Conservation (phyloP, 805 yeast genomes). For the Ogataea populi-albae region DNA sequence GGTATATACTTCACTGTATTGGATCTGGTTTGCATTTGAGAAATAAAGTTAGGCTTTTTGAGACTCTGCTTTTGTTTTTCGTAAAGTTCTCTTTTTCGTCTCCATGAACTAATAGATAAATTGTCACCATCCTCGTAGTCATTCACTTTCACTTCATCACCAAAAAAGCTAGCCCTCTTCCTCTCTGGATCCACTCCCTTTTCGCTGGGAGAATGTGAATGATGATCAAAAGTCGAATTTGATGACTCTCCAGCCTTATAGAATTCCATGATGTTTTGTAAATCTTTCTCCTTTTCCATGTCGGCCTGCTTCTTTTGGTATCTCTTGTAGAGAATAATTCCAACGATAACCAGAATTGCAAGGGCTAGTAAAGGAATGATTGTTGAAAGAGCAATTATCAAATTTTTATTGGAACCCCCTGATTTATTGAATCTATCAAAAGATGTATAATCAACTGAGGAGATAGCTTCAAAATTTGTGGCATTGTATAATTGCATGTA, state of each 20-base stretch:
- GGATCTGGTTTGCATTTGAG: slow-evolving; percentile 4
- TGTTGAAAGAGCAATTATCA: slow-evolving; percentile 46
- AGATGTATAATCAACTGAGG: slow-evolving; percentile 31
- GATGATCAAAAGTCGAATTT: slow-evolving; percentile 19
- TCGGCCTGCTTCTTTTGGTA: slow-evolving; percentile 27
- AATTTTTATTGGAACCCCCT: slow-evolving; percentile 20
- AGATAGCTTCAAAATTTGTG: slow-evolving; percentile 33
- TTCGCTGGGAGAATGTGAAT: slow-evolving; percentile 7
- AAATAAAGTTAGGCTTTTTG: slow-evolving; percentile 2
- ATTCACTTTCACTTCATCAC: slow-evolving; percentile 27
- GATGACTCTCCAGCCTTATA: slow-evolving; percentile 29
- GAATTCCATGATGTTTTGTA: slow-evolving; percentile 32
- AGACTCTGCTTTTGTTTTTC: slow-evolving; percentile 25
- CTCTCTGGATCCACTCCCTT: slow-evolving; percentile 1
- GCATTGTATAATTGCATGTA: slow-evolving; percentile 42
- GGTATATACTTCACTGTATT: slow-evolving; percentile 7
- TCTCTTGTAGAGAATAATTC: slow-evolving; percentile 28
- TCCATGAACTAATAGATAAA: slow-evolving; percentile 52
- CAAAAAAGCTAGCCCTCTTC: slow-evolving; percentile 15
- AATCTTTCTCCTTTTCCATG: slow-evolving; percentile 27
- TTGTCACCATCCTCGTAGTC: slow-evolving; percentile 39
- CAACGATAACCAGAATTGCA: slow-evolving; percentile 32
- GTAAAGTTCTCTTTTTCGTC: slow-evolving; percentile 46
- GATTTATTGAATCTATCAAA: slow-evolving; percentile 12
- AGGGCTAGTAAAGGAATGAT: slow-evolving; percentile 41